Evolutionary conservation across 495 filamentous ascomycete species (phyloP), one percentile per base, ranked within the genome.

Genomic region (Lasiosphaeriaceae sp.): DNA sequence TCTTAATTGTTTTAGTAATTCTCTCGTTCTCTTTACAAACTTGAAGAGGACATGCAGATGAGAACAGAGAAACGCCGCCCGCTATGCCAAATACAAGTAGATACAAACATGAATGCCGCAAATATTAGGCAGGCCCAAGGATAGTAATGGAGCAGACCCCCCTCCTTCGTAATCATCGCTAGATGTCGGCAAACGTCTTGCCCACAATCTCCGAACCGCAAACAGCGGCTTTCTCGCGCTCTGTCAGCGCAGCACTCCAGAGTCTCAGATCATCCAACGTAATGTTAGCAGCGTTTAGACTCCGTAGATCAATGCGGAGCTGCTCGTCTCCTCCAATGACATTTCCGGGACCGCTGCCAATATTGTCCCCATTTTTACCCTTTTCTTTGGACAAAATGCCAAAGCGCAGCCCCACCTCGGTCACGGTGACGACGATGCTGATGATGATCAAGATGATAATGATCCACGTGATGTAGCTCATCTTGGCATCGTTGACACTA

Each of bases 381-480:
- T 71, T 78, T 39, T 68, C 71, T 62, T 68, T 75, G 7, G 70
- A 76, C 44, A 97, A 72, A 19, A 98, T 87, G 20, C 80, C 88
- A 68, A 97, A 97, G 12, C 95, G 80, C 43, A 98, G 75, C 50
- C 87, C 83, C 17, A 97, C 93, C 74, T 98, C 94, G 4, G 85
- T 86, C 45, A 87, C 89, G 0, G 94, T 99, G 19, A 99, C 90
- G 39, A 88, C 71, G 64, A 99, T 97, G 64, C 86, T 91, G 54
- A 97, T 76, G 43, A 95, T 62, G 63, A 99, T 99, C 11, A 99
- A 80, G 31, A 95, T 78, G 63, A 99, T 99, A 67, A 97, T 92
- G 63, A 99, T 97, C 93, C 92, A 97, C 0, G 94, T 99, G 69
- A 97, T 86, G 50, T 72, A 79, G 60, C 90, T 96, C 84, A 96